Evolutionary conservation across 2,329 filamentous ascomycete genomes (phyloP).

Genomic region (Beauveria rudraprayagi): DNA sequence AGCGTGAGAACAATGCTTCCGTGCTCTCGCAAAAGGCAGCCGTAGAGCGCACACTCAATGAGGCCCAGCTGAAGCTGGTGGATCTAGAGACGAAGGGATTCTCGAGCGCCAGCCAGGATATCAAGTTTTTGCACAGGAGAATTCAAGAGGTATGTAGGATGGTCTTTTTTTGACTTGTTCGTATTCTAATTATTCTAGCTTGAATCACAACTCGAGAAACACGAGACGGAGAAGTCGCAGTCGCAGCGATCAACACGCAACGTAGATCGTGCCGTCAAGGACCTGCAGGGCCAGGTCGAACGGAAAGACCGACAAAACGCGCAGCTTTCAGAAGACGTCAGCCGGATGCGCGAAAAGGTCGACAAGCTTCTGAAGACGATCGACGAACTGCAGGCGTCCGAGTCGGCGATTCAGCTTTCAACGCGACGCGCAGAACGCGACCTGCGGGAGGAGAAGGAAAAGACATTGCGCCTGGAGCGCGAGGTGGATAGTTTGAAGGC

Average conservation of each 20-base stretch:
- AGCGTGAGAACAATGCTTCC: constrained; percentile 72
- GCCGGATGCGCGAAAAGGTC: constrained; percentile 80
- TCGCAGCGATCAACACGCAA: constrained; percentile 85
- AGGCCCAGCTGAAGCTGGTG: constrained; percentile 80
- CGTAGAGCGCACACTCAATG: constrained; percentile 83
- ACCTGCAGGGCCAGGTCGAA: constrained; percentile 85
- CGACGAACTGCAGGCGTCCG: constrained; percentile 84
- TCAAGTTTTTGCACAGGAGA: constrained; percentile 87
- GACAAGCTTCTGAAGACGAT: constrained; percentile 85
- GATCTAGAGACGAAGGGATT: constrained; percentile 97
- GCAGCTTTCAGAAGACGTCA: constrained; percentile 75
- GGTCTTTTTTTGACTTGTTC: background rate
- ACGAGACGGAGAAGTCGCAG: constrained; percentile 69
- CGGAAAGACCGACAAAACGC: constrained; percentile 82
- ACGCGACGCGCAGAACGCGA: constrained; percentile 84
- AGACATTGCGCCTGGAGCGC: constrained; percentile 69
- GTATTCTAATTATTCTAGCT: constrained; percentile 47
- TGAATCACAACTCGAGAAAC: constrained; percentile 76
- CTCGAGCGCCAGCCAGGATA: constrained; percentile 86
- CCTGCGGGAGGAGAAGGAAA: constrained; percentile 81
- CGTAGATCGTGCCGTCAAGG: constrained; percentile 87
- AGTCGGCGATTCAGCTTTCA: constrained; percentile 72
- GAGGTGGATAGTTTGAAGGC: constrained; percentile 83
- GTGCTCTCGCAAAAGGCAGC: constrained; percentile 84
- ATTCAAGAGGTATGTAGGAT: constrained; percentile 67